These are phyloP conservation scores for Mycena capillaripes DNA, from an alignment of 768 basidiomycete genomes.

Conservation along the genomic window DNA sequence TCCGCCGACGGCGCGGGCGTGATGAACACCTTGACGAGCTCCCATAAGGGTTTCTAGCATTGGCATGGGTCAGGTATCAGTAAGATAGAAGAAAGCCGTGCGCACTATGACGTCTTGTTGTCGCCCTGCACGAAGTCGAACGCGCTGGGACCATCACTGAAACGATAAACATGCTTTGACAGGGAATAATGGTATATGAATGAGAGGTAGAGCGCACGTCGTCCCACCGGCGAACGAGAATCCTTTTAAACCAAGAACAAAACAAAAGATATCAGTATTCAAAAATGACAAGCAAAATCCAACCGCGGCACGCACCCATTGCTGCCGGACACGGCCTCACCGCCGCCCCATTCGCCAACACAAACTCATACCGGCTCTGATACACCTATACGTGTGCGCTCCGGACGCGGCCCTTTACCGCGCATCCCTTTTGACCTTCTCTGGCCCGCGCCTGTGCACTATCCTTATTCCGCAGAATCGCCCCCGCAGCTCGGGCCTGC, in stretches of 20 bases:
- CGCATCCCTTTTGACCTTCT: too few species aligned
- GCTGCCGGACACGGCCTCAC: slow-evolving; percentile 83
- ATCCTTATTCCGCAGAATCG: slow-evolving; percentile 76
- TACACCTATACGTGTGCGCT: slow-evolving; percentile 78
- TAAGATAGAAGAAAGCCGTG: too few species aligned
- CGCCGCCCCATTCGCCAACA: too few species aligned
- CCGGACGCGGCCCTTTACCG: slow-evolving; percentile 72
- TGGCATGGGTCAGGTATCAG: too few species aligned
- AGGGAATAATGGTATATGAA: too few species aligned
- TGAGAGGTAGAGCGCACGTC: slow-evolving; percentile 61
- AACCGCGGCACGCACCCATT: neutral
- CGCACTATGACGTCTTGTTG: slow-evolving; percentile 72
- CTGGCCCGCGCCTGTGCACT: too few species aligned
- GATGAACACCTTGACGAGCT: slow-evolving; percentile 73
- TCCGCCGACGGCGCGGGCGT: slow-evolving; percentile 72
- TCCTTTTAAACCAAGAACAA: slow-evolving; percentile 54
- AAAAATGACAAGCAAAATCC: neutral
- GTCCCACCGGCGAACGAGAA: slow-evolving; percentile 86
- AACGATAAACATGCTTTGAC: neutral
- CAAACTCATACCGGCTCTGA: slow-evolving; percentile 81
- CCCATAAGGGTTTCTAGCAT: slow-evolving; percentile 88
- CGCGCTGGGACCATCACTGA: slow-evolving; percentile 82
- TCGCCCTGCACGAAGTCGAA: slow-evolving; percentile 85
- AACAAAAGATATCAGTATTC: neutral
- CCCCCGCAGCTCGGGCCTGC: slow-evolving; percentile 77